Percentiles rank a stretch among this genome's conserved stretches.
phyloP scores from a whole-genome alignment of 2,329 filamentous ascomycete genomes.

The Fusarium oxysporum region DNA sequence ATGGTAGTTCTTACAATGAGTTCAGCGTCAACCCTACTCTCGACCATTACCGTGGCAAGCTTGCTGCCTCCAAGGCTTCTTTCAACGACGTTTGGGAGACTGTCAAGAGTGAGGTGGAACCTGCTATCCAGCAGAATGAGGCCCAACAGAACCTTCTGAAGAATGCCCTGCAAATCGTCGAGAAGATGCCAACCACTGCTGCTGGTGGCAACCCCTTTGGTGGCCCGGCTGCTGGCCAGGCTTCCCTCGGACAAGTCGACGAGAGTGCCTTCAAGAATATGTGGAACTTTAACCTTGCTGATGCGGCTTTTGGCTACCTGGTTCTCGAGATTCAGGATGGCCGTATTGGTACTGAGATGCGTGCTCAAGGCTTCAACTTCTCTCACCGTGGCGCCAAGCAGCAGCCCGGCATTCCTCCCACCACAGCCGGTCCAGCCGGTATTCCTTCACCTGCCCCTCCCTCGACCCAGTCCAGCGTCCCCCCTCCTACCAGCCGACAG shows the following conservation, averaged over 20 bases:
- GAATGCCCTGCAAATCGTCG: conserved; percentile 91
- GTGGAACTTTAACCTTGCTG: conserved; percentile 99
- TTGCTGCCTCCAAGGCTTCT: conserved; percentile 96
- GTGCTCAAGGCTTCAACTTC: conserved; percentile 99
- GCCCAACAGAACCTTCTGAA: conserved; percentile 92
- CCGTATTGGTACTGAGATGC: conserved; percentile 97
- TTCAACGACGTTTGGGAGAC: conserved; percentile 99
- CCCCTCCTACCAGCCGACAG: conserved; percentile 52
- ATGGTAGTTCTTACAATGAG: conserved; percentile 99
- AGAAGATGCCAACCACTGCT: conserved; percentile 96
- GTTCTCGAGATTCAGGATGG: conserved; percentile 96
- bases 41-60: conserved; percentile 98
- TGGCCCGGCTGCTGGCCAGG: conserved; percentile 78
- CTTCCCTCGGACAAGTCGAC: conserved; percentile 87
- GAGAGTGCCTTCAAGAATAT: conserved; percentile 99
- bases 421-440: conserved; percentile 44
- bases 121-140: conserved; percentile 92
- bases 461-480: conserved; percentile 51
- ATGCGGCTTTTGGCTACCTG: conserved; percentile 96
- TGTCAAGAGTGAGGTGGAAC: conserved; percentile 94
- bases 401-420: conserved; percentile 55
- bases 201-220: conserved; percentile 98
- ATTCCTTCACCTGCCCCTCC: conserved; percentile 52
- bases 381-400: conserved; percentile 92
- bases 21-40: conserved; percentile 98